Evolutionary conservation across 176 grass and related monocot genomes (phyloP).

Genomic region (Bolboschoenus planiculmis): DNA sequence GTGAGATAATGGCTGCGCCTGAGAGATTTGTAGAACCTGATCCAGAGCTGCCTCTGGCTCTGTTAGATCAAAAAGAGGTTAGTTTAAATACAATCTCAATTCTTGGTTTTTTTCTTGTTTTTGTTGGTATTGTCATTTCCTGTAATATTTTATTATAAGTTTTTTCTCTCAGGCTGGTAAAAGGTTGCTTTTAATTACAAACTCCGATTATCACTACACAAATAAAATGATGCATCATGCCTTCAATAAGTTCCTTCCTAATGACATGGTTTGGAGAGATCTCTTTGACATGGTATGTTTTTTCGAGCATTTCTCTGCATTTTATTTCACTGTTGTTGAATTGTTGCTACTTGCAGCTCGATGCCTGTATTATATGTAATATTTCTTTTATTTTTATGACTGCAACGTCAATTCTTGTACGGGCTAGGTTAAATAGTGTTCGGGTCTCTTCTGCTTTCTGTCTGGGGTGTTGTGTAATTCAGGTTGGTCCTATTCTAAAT

Average conservation of each 20-base stretch:
- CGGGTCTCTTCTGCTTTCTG: not conserved
- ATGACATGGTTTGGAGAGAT: conserved; percentile 94
- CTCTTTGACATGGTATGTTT: conserved; percentile 88
- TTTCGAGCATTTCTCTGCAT: not conserved
- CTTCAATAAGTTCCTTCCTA: conserved; percentile 96
- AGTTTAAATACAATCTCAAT: not conserved
- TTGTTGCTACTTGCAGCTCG: not conserved
- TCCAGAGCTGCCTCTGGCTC: conserved; percentile 89
- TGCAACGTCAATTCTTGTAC: not conserved
- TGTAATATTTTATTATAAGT: not conserved
- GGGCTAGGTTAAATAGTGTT: not conserved
- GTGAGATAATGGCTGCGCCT: conserved; percentile 91
- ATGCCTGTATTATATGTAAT: not conserved
- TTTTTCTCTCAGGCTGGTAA: conserved; percentile 72
- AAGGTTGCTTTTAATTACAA: conserved; percentile 83
- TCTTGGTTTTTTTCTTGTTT: conserved; percentile 16
- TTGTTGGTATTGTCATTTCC: not conserved
- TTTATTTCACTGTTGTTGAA: conserved; percentile 4
- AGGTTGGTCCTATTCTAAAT: not conserved
- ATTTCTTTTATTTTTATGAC: not conserved
- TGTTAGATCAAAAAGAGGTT: conserved; percentile 99
- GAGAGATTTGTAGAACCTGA: conserved; percentile 98
- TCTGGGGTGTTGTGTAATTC: not conserved
- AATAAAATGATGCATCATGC: conserved; percentile 99
- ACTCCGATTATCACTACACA: conserved; percentile 94